Percentiles rank a stretch among this genome's conserved stretches.
Evolutionary conservation across 2,329 filamentous ascomycete genomes (phyloP).

Genomic region (Epicoccum nigrum): DNA sequence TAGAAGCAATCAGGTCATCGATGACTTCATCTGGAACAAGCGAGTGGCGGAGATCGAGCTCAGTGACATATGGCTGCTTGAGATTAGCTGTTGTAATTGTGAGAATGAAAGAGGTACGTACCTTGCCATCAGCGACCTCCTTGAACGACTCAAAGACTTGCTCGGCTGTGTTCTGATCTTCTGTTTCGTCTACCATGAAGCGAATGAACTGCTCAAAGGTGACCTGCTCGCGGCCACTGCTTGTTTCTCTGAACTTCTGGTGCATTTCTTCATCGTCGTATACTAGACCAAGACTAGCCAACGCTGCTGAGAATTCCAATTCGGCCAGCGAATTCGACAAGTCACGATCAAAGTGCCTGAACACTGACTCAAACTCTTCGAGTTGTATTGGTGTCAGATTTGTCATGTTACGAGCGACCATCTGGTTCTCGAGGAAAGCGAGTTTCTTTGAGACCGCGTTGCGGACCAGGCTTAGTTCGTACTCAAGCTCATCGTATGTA

Average conservation of each 20-base stretch:
- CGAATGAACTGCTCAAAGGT: constrained; percentile 98
- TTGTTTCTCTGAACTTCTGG: constrained; percentile 88
- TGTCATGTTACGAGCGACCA: constrained; percentile 97
- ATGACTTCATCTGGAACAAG: constrained; percentile 97
- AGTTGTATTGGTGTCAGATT: constrained; percentile 97
- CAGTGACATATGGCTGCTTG: constrained; percentile 84
- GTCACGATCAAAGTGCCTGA: constrained; percentile 96
- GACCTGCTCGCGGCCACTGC: constrained; percentile 76
- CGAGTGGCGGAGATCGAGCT: constrained; percentile 93
- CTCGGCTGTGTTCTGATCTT: constrained; percentile 98
- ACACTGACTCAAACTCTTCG: constrained; percentile 98
- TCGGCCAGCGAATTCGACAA: constrained; percentile 88
- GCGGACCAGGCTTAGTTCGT: constrained; percentile 90
- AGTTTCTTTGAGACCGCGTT: constrained; percentile 95
- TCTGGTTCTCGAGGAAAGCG: constrained; percentile 95
- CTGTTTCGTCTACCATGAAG: constrained; percentile 99
- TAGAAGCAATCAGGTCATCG: constrained; percentile 84
- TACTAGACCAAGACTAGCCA: constrained; percentile 92
- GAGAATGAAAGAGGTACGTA: constrained; percentile 41
- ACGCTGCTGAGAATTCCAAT: constrained; percentile 91
- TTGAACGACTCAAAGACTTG: constrained; percentile 98
- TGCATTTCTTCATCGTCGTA: constrained; percentile 99
- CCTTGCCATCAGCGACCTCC: constrained; percentile 96
- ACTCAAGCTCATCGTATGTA: constrained; percentile 93
- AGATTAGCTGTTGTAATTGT: constrained; percentile 14